Base-by-base conservation (phyloP, 139 green algal genomes). In the Desmodesmus armatus region DNA sequence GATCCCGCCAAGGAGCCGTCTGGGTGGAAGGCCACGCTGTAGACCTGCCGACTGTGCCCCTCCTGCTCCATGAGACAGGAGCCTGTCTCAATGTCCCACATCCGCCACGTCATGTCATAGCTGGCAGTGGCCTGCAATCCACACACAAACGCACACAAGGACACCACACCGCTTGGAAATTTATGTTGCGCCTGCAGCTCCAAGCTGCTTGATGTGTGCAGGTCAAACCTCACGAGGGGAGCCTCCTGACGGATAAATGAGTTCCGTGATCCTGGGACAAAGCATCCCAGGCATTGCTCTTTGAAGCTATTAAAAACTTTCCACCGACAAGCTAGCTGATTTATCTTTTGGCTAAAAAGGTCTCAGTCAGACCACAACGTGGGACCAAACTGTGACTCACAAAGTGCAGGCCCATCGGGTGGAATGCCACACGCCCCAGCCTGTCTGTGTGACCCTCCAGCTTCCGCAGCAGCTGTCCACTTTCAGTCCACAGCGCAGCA, bases 91-190 rank as follows among this genome's bases (percentile, higher is more conserved):
- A 96, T 66, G 85, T 99, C 95, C 97, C 97, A 99, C 78, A 99
- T 76, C 21, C 97, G 93, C 97, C 97, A 99, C 0, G 97, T 99
- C 51, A 83, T 84, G 89, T 99, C 97, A 85, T 96, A 99, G 79
- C 90, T 95, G 77, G 94, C 92, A 5, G 95, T 98, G 37, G 88
- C 94, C 89, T 94, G 87, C 47, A 70, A 27, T 25, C 9, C 37
- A 77, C 65, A 2, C 33, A n/a, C 47, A 47, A 31, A 84, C 37
- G 77, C 5, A 27, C 3, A 29, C 35, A 55, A 5, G 40, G 37
- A 25, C 43, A n/a, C n/a, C n/a, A n/a, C n/a, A n/a, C n/a, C n/a
- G n/a, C n/a, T n/a, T n/a, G n/a, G n/a, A n/a, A n/a, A n/a, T n/a
- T n/a, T n/a, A n/a, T n/a, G n/a, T n/a, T n/a, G n/a, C n/a, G n/a